A percentile compares a stretch with the other conserved stretches of the same genome.
phyloP scores from a whole-genome alignment of 108 stramenopile genomes.

The Conticribra weissflogii region DNA sequence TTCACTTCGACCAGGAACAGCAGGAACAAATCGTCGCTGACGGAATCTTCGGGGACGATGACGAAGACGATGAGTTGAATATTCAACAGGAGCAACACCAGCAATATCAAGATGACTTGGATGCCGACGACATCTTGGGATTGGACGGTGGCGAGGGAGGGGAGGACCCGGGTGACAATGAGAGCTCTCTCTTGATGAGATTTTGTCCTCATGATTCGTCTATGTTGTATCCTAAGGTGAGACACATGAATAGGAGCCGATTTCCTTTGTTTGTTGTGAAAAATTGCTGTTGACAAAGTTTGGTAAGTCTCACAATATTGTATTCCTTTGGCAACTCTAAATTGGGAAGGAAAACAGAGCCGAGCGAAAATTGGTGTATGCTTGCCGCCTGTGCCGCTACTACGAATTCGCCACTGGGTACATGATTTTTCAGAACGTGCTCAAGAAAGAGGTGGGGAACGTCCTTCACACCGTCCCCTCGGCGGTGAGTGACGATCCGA shows the following conservation, averaged over 20 bases:
- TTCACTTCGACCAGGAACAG: slow-evolving; percentile 23
- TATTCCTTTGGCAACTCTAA: background rate
- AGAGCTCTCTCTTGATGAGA: slow-evolving; percentile 75
- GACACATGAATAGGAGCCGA: slow-evolving; percentile 12
- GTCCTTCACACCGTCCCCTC: slow-evolving; percentile 82
- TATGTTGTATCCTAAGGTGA: slow-evolving; percentile 91
- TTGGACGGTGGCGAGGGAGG: slow-evolving; percentile 38
- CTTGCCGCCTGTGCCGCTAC: slow-evolving; percentile 86
- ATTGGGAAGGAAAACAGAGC: slow-evolving; percentile 72
- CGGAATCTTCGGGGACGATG: slow-evolving; percentile 56
- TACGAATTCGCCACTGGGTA: slow-evolving; percentile 67
- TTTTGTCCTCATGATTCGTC: slow-evolving; percentile 93
- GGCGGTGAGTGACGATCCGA: slow-evolving; percentile 86
- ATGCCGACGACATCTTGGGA: slow-evolving; percentile 69
- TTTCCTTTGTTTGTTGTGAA: background rate
- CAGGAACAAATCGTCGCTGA: slow-evolving; percentile 1
- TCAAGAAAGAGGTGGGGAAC: slow-evolving; percentile 88
- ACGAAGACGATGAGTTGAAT: slow-evolving; percentile 67
- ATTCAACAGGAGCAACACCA: slow-evolving; percentile 26
- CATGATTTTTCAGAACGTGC: slow-evolving; percentile 79
- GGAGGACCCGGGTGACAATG: slow-evolving; percentile 20
- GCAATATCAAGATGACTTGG: slow-evolving; percentile 54
- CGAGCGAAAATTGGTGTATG: slow-evolving; percentile 68
- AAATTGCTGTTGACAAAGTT: no score
- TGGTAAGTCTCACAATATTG: no score